Evolutionary conservation across 1,284 basidiomycete genomes (phyloP).

Genomic region (Apiotrichum sp.): DNA sequence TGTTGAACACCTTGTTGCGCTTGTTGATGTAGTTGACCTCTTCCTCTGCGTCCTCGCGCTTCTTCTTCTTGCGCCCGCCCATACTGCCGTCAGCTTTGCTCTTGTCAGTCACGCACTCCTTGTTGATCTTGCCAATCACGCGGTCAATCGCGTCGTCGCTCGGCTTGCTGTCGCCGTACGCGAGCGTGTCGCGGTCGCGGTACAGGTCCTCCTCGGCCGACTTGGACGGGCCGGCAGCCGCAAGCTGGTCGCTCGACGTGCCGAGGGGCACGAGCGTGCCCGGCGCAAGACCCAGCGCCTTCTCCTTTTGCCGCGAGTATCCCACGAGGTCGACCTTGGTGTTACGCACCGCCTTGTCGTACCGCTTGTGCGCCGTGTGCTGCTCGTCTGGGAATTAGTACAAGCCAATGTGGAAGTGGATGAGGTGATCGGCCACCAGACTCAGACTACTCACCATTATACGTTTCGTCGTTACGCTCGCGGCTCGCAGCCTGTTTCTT

Average conservation of each 20-base stretch:
- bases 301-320: conserved; percentile 81
- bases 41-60: conserved; percentile 81
- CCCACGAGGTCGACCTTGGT: conserved; percentile 78
- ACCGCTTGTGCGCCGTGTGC: conserved; percentile 76
- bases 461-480: conserved; percentile 56
- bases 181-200: conserved; percentile 78
- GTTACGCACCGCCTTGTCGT: conserved; percentile 80
- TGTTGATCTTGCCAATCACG: conserved; percentile 84
- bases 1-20: conserved; percentile 97
- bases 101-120: conserved; percentile 61
- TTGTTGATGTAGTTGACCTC: conserved; percentile 99
- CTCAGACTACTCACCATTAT: conserved; percentile 26
- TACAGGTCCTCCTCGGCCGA: conserved; percentile 73
- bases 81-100: neutral
- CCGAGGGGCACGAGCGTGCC: conserved; percentile 53
- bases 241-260: conserved; percentile 38
- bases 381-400: conserved; percentile 62
- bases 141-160: conserved; percentile 90
- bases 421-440: too few relatives aligned
- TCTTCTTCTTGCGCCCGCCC: conserved; percentile 26
- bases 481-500: conserved; percentile 61
- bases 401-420: neutral
- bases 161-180: conserved; percentile 91
- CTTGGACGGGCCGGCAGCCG: conserved; percentile 46
- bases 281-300: conserved; percentile 65